Base-by-base conservation (phyloP, 495 filamentous ascomycete species). In the Chaetomium tenue region DNA sequence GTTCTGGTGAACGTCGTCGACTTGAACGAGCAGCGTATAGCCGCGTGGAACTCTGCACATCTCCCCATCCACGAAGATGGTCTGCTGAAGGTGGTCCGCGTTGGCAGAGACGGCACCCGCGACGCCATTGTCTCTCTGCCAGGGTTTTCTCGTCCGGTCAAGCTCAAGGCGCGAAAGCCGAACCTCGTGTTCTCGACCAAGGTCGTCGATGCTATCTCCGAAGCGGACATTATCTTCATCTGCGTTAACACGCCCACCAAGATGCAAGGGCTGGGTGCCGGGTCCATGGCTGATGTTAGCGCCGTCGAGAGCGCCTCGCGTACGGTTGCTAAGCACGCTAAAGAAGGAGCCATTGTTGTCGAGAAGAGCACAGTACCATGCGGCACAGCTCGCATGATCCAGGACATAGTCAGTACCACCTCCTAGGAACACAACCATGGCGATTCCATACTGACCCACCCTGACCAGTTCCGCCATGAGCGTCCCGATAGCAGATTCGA, bases 321-420 rank as follows among this genome's bases (percentile, higher is more conserved):
- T 47, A 84, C 83, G 30, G 87, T 93, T 39, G 91, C 91, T 0
- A 75, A 81, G 54, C 76, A 87, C 58, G 86, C 91, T 12, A 84
- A 79, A 52, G 73, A 80, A 7, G 88, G 88, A 23, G 85, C 88
- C 48, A 90, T 93, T 62, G 80, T 95, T 22, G 91, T 93, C 2
- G 91, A 93, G 77, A 93, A 93, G 76, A 88, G 84, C 51, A 95
- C 91, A 0, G 91, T 95, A 30, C 91, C 91, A 6, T 91, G 88
- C 67, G 80, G 88, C 22, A 95, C 91, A 6, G 88, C 91, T 0
- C 81, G 91, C 44, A 81, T 85, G 33, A 83, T 95, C 23, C 81
- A 84, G 55, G 82, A 87, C 57, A 90, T 87, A 62, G 86, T 88
- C 70, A 79, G 82, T 70, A 5, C 6, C 2, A 4, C 40, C 25